Evolutionary conservation across 148 eudicot species (phyloP).

Genomic region (Rhododendron simsii): DNA sequence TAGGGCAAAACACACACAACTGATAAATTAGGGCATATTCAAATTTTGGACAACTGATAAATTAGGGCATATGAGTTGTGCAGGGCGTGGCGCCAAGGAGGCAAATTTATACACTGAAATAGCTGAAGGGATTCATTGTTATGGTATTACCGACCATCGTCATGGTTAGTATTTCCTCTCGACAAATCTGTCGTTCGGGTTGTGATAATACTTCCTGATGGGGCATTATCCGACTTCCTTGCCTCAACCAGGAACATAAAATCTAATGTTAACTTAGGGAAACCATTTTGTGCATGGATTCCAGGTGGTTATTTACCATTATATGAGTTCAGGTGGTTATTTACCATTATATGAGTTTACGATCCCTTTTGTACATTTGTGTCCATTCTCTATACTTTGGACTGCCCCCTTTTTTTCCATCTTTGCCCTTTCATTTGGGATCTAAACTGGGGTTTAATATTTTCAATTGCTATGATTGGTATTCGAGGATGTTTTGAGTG

Average conservation of each 20-base stretch:
- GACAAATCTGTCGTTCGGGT: not conserved
- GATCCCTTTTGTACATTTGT: not conserved
- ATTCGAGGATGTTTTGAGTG: not conserved
- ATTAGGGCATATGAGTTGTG: constrained; percentile 16
- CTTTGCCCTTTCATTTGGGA: not conserved
- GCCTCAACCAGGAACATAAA: not conserved
- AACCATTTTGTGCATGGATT: constrained; percentile 1
- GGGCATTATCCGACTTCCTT: not conserved
- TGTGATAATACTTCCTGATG: not conserved
- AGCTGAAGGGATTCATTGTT: constrained; percentile 91
- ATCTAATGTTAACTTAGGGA: not conserved
- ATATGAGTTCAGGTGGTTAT: not conserved
- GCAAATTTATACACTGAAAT: constrained; percentile 92
- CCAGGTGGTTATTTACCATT: not conserved
- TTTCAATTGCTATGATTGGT: not conserved
- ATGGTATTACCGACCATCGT: constrained; percentile 90
- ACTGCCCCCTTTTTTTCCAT: not conserved
- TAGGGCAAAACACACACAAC: too few relatives aligned
- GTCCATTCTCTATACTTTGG: not conserved
- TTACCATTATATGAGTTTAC: not conserved
- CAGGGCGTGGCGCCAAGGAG: constrained; percentile 96
- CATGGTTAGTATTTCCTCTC: constrained; percentile 56
- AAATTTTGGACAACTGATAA: too few relatives aligned
- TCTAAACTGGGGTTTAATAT: not conserved
- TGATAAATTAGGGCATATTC: too few relatives aligned